Evolutionary conservation across 495 filamentous ascomycete genomes (phyloP).

Genomic region (Talaromyces nanjingensis): DNA sequence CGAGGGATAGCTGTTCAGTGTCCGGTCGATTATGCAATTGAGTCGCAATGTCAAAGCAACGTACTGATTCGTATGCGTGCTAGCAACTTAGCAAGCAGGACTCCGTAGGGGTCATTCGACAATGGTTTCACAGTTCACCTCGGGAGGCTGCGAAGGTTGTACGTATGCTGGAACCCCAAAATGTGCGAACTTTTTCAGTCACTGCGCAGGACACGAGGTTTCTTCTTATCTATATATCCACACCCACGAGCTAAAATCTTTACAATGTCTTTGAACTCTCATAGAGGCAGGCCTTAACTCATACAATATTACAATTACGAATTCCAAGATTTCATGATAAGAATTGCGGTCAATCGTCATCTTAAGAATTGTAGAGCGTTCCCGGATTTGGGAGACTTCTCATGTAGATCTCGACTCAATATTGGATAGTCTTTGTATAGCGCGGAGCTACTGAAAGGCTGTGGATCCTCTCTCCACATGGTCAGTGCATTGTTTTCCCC

Average conservation of each 20-base stretch:
- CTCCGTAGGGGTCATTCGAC: not conserved
- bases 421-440: not conserved
- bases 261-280: too few relatives aligned
- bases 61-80: not conserved
- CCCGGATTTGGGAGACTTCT: not conserved
- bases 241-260: not conserved
- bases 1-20: not conserved
- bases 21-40: not conserved
- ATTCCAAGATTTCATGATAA: not conserved
- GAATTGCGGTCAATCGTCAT: not conserved
- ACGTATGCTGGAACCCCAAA: not conserved
- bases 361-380: not conserved
- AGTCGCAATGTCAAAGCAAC: not conserved
- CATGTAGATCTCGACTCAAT: not conserved
- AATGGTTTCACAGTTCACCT: not conserved
- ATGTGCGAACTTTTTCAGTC: not conserved
- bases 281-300: not conserved
- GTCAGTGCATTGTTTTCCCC: not conserved
- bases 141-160: not conserved
- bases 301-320: not conserved
- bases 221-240: not conserved
- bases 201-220: not conserved
- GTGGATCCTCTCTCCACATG: not conserved
- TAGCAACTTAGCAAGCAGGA: not conserved
- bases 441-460: not conserved